Base-by-base conservation (phyloP, 805 yeast species). In the Komagataella kurtzmanii region DNA sequence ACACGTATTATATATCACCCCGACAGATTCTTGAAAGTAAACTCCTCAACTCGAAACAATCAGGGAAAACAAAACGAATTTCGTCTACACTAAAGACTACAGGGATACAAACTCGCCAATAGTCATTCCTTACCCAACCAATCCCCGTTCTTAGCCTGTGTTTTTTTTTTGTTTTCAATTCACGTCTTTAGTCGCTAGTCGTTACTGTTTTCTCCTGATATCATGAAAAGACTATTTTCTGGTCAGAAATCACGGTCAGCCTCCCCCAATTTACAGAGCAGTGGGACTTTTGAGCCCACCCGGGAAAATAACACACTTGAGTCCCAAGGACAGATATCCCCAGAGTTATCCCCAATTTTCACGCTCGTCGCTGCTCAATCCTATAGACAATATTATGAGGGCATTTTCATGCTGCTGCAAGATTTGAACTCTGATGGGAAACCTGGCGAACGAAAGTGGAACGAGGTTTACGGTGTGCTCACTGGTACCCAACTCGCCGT, bases 401-500 rank as follows among this genome's bases (percentile, higher is more conserved):
- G 91, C 51, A 79, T 83, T 2, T 80, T 86, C 60, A 78, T 85
- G 84, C 66, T 86, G 7, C 70, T 85, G 54, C 80, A 82, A 58
- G 91, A 85, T 58, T 69, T 86, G 58, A 81, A 82, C 60, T 79
- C 86, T 23, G 96, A 91, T 57, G 99, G 99, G 7, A 77, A 82
- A 52, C 90, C 96, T 0, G 81, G 84, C 0, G 86, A 83, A 49
- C 73, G 97, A 48, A 75, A 76, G 59, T 93, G 99, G 99, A 74
- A 76, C 51, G 97, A 93, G 67, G 96, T 90, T 21, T 93, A 86
- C 64, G 98, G 96, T 47, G 88, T 87, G 14, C 71, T 93, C 46
- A 80, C 88, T 3, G 99, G 99, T 18, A 87, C 88, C 53, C 96
- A 91, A 60, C 70, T 93, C 54, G 95, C 97, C 0, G 78, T 88